phyloP scores from a whole-genome alignment of 2,329 filamentous ascomycete species.

The Mycosphaerella sp. region DNA sequence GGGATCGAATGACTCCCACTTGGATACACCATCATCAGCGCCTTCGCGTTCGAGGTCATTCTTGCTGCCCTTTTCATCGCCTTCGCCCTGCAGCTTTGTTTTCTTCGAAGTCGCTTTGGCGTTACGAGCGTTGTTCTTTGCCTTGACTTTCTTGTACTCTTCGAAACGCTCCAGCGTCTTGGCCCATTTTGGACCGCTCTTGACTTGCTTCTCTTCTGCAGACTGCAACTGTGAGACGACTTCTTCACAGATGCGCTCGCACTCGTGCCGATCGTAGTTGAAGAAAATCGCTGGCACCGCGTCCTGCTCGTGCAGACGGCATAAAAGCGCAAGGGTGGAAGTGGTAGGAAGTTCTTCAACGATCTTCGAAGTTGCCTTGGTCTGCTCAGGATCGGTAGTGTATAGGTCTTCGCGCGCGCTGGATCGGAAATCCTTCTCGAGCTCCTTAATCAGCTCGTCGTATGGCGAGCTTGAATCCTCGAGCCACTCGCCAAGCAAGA shows the following conservation, averaged over 20 bases:
- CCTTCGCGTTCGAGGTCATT: conserved; percentile 53
- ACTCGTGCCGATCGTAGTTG: conserved; percentile 63
- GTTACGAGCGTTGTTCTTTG: conserved; percentile 33
- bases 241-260: conserved; percentile 52
- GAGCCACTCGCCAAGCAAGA: conserved; percentile 56
- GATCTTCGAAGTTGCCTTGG: conserved; percentile 10
- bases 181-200: conserved; percentile 54
- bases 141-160: conserved; percentile 48
- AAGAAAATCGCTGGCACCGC: conserved; percentile 70
- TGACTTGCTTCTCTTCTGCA: conserved; percentile 53
- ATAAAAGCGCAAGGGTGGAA: conserved; percentile 53
- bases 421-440: conserved; percentile 34
- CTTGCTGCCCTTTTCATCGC: conserved; percentile 48
- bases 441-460: conserved; percentile 45
- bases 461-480: conserved; percentile 48
- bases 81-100: conserved; percentile 33
- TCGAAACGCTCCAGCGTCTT: conserved; percentile 53
- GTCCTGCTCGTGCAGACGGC: conserved; percentile 54
- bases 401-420: conserved; percentile 23
- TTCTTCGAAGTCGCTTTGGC: conserved; percentile 37
- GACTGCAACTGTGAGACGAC: conserved; percentile 50
- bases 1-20: conserved; percentile 62
- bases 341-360: conserved; percentile 18
- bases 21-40: conserved; percentile 48
- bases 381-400: conserved; percentile 16